These are phyloP conservation scores for Rhytidiadelphus loreus DNA, from an alignment of 225 moss, liverwort and hornwort species.

Conservation along the genomic window DNA sequence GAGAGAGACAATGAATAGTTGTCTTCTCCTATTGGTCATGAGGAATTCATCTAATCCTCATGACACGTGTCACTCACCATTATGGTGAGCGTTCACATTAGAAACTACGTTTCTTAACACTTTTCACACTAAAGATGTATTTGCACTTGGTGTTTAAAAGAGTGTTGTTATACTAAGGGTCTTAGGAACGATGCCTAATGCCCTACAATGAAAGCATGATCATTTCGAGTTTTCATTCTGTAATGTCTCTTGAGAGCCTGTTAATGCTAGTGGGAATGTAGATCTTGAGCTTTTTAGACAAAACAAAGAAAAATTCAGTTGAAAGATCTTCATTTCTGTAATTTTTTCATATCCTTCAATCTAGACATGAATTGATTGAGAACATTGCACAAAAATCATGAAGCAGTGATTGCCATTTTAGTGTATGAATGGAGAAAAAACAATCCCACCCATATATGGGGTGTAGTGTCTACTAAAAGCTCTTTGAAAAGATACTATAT, in stretches of 20 bases:
- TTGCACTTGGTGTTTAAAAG: no score
- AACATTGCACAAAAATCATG: not conserved
- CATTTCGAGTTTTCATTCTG: not conserved
- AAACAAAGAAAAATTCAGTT: not conserved
- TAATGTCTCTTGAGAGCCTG: accelerated
- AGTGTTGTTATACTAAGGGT: no score
- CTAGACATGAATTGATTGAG: not conserved
- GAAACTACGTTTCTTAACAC: no score
- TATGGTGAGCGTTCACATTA: no score
- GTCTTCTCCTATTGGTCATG: no score
- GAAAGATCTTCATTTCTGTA: not conserved
- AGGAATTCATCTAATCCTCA: no score
- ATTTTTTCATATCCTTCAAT: not conserved
- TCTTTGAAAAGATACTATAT: not conserved
- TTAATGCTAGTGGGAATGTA: not conserved
- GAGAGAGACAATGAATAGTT: no score
- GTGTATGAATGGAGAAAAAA: not conserved
- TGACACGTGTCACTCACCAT: no score
- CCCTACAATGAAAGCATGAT: no score
- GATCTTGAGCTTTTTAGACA: not conserved
- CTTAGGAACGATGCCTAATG: no score
- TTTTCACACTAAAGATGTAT: no score
- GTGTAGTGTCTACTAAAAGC: not conserved
- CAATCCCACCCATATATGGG: not conserved
- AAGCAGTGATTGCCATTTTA: accelerated